A percentile compares a stretch with the other conserved stretches of the same genome.
Conservation (phyloP, 192 early-diverging fungal genomes). For the Mortierella antarctica region DNA sequence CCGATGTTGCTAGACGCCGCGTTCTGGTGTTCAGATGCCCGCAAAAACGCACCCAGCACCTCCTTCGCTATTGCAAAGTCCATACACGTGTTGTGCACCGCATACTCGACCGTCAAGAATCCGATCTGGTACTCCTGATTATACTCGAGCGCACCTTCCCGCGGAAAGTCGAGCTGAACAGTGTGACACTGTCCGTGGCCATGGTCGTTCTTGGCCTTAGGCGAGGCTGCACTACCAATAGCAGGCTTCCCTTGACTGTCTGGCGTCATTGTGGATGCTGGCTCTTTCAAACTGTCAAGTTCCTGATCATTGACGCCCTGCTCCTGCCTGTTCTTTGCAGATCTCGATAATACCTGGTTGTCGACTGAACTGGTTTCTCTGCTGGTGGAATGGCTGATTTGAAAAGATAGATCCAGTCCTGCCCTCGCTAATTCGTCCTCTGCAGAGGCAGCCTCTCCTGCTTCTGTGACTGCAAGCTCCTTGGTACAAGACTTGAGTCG, state of each 20-base stretch:
- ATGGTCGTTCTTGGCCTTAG: not conserved
- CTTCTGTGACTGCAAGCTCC: constrained; percentile 35
- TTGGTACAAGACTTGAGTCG: constrained; percentile 29
- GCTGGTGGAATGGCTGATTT: constrained; percentile 26
- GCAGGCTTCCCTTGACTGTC: not conserved
- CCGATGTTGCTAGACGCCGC: not conserved
- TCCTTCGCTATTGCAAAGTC: constrained; percentile 40
- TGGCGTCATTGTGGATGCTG: not conserved
- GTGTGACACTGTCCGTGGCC: constrained; percentile 32
- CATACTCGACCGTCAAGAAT: constrained; percentile 48
- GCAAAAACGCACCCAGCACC: constrained; percentile 28
- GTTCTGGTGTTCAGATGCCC: constrained; percentile 14
- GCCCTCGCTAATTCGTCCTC: constrained; percentile 39
- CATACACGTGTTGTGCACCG: constrained; percentile 40
- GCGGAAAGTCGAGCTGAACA: constrained; percentile 42
- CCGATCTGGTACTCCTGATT: constrained; percentile 49
- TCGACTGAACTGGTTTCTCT: not conserved
- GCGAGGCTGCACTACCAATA: constrained; percentile 6
- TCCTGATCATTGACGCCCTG: not conserved
- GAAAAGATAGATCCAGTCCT: constrained; percentile 35
- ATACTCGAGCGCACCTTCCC: constrained; percentile 44
- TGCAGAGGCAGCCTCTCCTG: constrained; percentile 31
- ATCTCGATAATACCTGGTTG: not conserved
- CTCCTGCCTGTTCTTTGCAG: not conserved
- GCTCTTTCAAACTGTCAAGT: not conserved